Evolutionary conservation across 164 flowering plant genomes (phyloP), one percentile per base, ranked within the genome.

Genomic region (Vitis amurensis): DNA sequence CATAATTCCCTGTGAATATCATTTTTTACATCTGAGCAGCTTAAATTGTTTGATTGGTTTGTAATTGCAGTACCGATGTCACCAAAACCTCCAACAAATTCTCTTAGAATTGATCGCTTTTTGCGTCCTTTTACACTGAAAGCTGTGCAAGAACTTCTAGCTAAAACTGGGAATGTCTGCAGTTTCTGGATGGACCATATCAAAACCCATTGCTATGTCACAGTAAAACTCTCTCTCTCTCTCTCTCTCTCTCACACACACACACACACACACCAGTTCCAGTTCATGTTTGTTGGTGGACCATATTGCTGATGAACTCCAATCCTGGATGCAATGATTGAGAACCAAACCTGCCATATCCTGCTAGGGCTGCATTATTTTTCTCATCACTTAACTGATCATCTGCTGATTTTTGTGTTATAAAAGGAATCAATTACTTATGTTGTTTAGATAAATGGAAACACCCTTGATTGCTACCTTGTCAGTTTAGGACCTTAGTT

Each of bases 141-240:
- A 81, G 97, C 98, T 49, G 97, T 92, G 27, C 97, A 95, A 76
- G 99, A 95, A 56, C 94, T 95, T 79, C 83, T 95, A 12, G 92
- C 84, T 6, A 92, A 90, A 85, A 93, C 96, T 30, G 99, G 98
- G 11, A 79, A 68, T 57, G 89, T 93, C 15, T 59, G 75, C 30
- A 81, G 80, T 78, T 95, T 95, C 86, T 95, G 99, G 99, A 95
- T 95, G 99, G 99, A 95, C 73, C 93, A 89, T 50, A 95, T 95
- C 71, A 95, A 95, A 79, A 95, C 98, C 17, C 99, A 95, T 72
- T 95, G 99, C 85, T 95, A 86, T 82, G 94, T 95, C 29, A 84
- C 88, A n/a, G 99, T 95, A 83, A 83, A 84, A 9, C 66, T 56
- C 8, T 50, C 16, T 37, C 60, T 63, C 62, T n/a, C n/a, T n/a